These are phyloP conservation scores for Phyllosticta citriasiana DNA, from an alignment of 2,329 filamentous ascomycete species.

Conservation along the genomic window DNA sequence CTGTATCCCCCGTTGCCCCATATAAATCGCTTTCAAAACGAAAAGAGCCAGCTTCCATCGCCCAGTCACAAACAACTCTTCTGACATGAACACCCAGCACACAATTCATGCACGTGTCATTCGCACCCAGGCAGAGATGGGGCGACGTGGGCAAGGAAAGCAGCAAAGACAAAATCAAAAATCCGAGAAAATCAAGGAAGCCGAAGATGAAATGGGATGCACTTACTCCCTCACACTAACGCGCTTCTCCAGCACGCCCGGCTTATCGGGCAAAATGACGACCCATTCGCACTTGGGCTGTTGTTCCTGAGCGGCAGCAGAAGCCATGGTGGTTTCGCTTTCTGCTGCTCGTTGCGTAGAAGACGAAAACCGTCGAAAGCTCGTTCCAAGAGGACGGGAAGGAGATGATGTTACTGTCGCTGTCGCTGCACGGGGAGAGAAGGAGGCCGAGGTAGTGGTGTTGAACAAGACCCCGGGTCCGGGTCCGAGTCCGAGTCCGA, in stretches of 20 bases:
- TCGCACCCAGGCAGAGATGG: no score
- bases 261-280: slow-evolving; percentile 38
- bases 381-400: no score
- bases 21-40: no score
- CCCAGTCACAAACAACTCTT: no score
- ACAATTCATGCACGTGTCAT: no score
- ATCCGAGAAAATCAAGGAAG: no score
- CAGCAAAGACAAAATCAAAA: no score
- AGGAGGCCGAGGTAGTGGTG: background rate
- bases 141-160: no score
- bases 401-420: background rate
- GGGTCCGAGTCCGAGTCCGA: no score
- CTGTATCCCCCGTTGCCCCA: no score
- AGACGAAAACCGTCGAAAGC: background rate
- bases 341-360: background rate
- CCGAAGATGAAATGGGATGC: background rate
- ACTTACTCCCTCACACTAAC: slow-evolving; percentile 28
- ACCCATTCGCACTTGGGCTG: slow-evolving; percentile 39
- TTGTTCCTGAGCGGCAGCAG: slow-evolving; percentile 1
- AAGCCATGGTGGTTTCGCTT: background rate
- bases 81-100: no score
- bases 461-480: background rate
- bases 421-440: background rate
- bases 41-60: no score
- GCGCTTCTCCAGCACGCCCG: slow-evolving; percentile 31